phyloP scores from a whole-genome alignment of 2,329 filamentous ascomycete genomes.

The Pseudocercospora vitis region DNA sequence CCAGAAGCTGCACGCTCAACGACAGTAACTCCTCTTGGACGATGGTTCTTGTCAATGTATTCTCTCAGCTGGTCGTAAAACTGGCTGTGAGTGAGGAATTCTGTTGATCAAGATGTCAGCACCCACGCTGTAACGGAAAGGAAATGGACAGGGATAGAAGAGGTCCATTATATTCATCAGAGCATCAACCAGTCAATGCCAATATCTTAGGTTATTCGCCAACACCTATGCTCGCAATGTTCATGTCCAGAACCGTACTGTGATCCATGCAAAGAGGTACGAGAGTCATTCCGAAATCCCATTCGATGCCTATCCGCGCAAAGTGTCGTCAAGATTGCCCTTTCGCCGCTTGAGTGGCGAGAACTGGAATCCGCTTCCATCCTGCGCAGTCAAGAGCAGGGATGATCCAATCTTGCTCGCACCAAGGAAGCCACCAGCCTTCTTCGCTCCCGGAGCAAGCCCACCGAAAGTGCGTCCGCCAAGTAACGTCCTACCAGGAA shows the following conservation, averaged over 20 bases:
- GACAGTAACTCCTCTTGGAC: too few relatives aligned
- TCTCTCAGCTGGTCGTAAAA: neutral
- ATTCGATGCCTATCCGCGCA: slow-evolving; percentile 26
- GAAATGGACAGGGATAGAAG: neutral
- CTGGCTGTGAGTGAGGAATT: too few relatives aligned
- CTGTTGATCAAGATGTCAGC: neutral
- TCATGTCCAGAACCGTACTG: slow-evolving; percentile 11
- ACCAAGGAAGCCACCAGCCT: slow-evolving; percentile 30
- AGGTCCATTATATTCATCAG: slow-evolving; percentile 1
- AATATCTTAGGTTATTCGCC: neutral
- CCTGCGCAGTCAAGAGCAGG: slow-evolving; percentile 32
- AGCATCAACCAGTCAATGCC: neutral
- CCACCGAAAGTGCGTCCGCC: slow-evolving; percentile 37
- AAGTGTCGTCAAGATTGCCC: slow-evolving; percentile 37
- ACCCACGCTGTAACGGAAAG: neutral
- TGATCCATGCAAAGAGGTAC: slow-evolving; percentile 12
- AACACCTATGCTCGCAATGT: neutral
- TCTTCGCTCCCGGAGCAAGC: slow-evolving; percentile 33
- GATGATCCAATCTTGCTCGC: slow-evolving; percentile 32
- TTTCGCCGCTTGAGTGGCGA: slow-evolving; percentile 39
- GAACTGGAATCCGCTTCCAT: slow-evolving; percentile 42
- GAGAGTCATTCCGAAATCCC: neutral
- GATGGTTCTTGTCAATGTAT: neutral
- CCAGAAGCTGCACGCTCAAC: too few relatives aligned
- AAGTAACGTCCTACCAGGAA: slow-evolving; percentile 31